Conservation (phyloP, 2,329 filamentous ascomycete species). For the Paecilomyces niveus region DNA sequence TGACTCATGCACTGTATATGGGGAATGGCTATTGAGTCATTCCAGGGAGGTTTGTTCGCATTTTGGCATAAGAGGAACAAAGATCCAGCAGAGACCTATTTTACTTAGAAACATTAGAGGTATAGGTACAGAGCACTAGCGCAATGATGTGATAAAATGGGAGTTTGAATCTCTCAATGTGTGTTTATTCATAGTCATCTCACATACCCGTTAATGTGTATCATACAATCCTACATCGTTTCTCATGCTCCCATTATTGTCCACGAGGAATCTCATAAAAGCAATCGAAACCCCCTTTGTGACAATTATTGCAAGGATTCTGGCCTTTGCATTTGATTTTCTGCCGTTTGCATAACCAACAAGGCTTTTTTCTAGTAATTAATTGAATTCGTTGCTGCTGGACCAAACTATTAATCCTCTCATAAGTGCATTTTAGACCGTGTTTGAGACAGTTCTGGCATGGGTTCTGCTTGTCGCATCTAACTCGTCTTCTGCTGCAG, state of each 20-base stretch:
- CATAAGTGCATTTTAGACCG: neutral
- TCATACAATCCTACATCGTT: too few relatives aligned
- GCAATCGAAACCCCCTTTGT: neutral
- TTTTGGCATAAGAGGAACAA: too few relatives aligned
- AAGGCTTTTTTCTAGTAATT: neutral
- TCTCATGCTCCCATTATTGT: neutral
- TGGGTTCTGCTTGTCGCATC: conserved; percentile 4
- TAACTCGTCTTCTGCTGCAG: conserved; percentile 2
- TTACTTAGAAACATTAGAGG: too few relatives aligned
- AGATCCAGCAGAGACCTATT: too few relatives aligned
- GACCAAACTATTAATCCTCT: neutral
- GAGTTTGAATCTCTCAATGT: too few relatives aligned
- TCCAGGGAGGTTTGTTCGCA: too few relatives aligned
- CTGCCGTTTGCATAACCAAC: neutral
- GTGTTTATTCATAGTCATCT: too few relatives aligned
- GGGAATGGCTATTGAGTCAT: too few relatives aligned
- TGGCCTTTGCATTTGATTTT: neutral
- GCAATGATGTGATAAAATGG: too few relatives aligned
- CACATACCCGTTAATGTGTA: too few relatives aligned
- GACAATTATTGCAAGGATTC: neutral
- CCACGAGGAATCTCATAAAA: neutral
- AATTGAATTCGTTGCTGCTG: neutral
- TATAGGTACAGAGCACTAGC: too few relatives aligned
- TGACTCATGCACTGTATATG: too few relatives aligned
- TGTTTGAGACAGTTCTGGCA: conserved; percentile 3